Base-by-base conservation (phyloP, 352 stramenopile species). In the Pythium brassicae region DNA sequence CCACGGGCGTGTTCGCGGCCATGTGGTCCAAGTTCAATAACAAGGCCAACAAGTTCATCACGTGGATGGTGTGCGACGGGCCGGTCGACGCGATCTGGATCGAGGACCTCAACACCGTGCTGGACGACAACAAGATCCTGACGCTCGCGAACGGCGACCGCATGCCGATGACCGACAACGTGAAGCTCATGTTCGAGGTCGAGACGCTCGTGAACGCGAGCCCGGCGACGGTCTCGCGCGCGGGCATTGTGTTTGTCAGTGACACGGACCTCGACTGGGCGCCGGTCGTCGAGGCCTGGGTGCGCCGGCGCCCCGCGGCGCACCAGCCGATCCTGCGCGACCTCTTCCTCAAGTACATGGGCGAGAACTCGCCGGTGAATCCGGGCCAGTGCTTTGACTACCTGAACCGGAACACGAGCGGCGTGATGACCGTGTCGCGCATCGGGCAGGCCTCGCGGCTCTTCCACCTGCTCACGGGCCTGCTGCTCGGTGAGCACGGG, bases 11-110 rank as follows among this genome's bases (percentile, higher is more conserved):
- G 29, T 99, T 99, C 71, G 95, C 97, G 2, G 95, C 96, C 2
- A 99, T 99, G 81, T 99, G 96, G 96, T 92, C 89, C 26, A 99
- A 99, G 62, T 98, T 95, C 79, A 99, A 99, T 74, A 98, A 98
- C 63, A 96, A 97, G 54, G 89, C 82, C 64, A 98, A 99, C 72
- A 88, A 97, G 35, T 99, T 98, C 71, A 98, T 98, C 76, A 99
- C 96, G 59, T 98, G 96, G 96, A 99, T 98, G 73, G 97, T 98
- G 43, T 96, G 87, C 50, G 96, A 99, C 63, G 96, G 96, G 1
- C 96, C 96, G 3, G 95, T 99, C 8, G 96, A 99, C 74, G 94
- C 95, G 1, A 98, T 99, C 78, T 99, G 96, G 96, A 99, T 99
- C 53, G 96, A 99, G 72, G 94, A 99, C 79, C 72, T 99, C 1